These are phyloP conservation scores for Cystobasidium onofrii DNA, from an alignment of 768 basidiomycete species.

Conservation along the genomic window DNA sequence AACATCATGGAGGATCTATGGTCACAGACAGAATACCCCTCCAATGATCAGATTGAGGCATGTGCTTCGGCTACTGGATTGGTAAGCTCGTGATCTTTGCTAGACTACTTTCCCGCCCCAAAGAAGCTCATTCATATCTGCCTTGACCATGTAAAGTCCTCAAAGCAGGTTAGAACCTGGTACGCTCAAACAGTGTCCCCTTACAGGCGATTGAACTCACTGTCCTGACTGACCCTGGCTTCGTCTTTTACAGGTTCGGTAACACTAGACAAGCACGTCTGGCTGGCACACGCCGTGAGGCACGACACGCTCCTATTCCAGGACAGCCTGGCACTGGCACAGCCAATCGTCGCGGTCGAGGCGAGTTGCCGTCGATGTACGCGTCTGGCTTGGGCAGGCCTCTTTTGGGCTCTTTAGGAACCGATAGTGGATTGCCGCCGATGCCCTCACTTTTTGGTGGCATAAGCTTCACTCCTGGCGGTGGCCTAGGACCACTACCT, in stretches of 20 bases:
- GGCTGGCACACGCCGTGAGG: constrained; percentile 19
- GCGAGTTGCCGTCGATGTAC: background rate
- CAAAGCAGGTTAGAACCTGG: constrained; percentile 8
- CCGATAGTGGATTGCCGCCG: background rate
- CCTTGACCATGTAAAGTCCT: background rate
- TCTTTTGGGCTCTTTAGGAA: background rate
- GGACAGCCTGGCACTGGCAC: constrained; percentile 1
- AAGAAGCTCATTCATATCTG: no score
- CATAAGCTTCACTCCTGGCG: background rate
- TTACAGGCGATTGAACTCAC: background rate
- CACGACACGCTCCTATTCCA: constrained; percentile 18
- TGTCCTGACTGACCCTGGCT: background rate
- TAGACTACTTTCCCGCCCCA: background rate
- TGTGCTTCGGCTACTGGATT: constrained; percentile 5
- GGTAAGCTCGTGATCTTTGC: background rate
- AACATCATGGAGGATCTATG: constrained; percentile 19
- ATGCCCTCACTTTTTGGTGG: background rate
- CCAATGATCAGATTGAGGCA: constrained; percentile 5
- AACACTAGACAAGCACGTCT: constrained; percentile 23
- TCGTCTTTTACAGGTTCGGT: background rate
- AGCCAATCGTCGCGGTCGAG: background rate
- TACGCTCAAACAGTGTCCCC: no score
- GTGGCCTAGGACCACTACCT: background rate
- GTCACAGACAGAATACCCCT: constrained; percentile 9
- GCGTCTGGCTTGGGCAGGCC: background rate